Evolutionary conservation across 2,329 filamentous ascomycete species (phyloP).

Genomic region (Gaeumannomyces tritici): DNA sequence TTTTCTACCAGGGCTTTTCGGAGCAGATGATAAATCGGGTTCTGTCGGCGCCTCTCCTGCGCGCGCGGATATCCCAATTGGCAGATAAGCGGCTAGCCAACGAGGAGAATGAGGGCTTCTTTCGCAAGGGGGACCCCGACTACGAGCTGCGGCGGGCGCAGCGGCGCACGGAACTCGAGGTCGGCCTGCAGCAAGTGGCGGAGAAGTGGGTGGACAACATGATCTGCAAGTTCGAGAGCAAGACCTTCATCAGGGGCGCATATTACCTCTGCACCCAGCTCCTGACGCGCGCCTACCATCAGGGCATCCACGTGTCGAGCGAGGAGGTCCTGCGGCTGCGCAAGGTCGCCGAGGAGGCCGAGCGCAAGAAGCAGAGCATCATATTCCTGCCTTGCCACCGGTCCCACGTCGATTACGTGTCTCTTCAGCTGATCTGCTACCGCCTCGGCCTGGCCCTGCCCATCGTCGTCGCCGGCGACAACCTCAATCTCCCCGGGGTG

Average conservation of each 20-base stretch:
- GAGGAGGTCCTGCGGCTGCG: constrained; percentile 81
- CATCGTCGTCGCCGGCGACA: constrained; percentile 90
- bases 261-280: constrained; percentile 87
- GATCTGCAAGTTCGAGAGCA: constrained; percentile 99
- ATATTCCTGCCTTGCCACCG: constrained; percentile 92
- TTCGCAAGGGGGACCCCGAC: constrained; percentile 46
- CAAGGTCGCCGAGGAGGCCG: constrained; percentile 72
- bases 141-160: constrained; percentile 42
- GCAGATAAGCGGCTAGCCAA: constrained; percentile 64
- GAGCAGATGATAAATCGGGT: constrained; percentile 80
- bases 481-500: constrained; percentile 86
- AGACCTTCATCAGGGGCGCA: constrained; percentile 79
- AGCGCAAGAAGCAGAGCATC: constrained; percentile 84
- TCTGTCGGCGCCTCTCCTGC: constrained; percentile 65
- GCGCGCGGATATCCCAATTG: constrained; percentile 63
- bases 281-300: constrained; percentile 86
- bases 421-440: constrained; percentile 91
- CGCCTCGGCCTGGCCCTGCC: constrained; percentile 80
- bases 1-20: constrained; percentile 87
- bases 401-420: constrained; percentile 94
- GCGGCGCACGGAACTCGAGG: constrained; percentile 56
- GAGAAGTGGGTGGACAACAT: constrained; percentile 85
- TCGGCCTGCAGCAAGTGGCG: constrained; percentile 67
- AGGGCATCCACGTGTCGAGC: constrained; percentile 92
- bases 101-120: constrained; percentile 66